These are phyloP conservation scores for Dentipellis sp. DNA, from an alignment of 768 basidiomycete genomes.

Conservation along the genomic window DNA sequence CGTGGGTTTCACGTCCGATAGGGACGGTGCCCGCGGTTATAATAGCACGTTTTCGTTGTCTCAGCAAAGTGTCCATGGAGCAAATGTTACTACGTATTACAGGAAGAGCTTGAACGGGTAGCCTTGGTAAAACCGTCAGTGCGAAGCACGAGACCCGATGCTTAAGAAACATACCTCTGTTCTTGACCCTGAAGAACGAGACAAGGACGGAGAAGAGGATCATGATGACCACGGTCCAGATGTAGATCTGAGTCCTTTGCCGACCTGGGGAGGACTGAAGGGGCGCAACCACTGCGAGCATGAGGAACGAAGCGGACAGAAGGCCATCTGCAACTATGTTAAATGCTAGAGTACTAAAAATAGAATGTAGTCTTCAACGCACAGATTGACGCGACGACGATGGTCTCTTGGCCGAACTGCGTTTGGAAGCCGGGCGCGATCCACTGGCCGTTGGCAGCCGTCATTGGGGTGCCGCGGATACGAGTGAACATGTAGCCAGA, in stretches of 20 bases:
- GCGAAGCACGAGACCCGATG: not conserved
- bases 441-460: constrained; percentile 58
- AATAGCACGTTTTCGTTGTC: no score
- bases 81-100: constrained; percentile 23
- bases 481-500: constrained; percentile 95
- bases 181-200: constrained; percentile 85
- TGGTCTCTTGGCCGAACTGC: constrained; percentile 89
- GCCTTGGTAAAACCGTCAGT: constrained; percentile 28
- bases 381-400: constrained; percentile 84
- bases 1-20: not conserved
- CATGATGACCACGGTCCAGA: constrained; percentile 79
- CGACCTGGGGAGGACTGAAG: constrained; percentile 59
- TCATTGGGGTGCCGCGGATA: constrained; percentile 74
- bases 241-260: constrained; percentile 81
- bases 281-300: constrained; percentile 77
- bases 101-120: constrained; percentile 78
- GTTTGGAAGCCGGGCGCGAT: constrained; percentile 84
- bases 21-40: not conserved
- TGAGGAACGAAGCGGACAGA: constrained; percentile 67
- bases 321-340: constrained; percentile 57
- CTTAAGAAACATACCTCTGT: constrained; percentile 75
- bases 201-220: constrained; percentile 82
- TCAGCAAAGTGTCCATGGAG: no score
- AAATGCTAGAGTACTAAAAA: not conserved
- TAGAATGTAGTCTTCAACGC: constrained; percentile 24